Percentiles rank a stretch among this genome's conserved stretches.
These are phyloP conservation scores for Phaeomoniella chlamydospora DNA, from an alignment of 2,329 filamentous ascomycete species.

Conservation along the genomic window DNA sequence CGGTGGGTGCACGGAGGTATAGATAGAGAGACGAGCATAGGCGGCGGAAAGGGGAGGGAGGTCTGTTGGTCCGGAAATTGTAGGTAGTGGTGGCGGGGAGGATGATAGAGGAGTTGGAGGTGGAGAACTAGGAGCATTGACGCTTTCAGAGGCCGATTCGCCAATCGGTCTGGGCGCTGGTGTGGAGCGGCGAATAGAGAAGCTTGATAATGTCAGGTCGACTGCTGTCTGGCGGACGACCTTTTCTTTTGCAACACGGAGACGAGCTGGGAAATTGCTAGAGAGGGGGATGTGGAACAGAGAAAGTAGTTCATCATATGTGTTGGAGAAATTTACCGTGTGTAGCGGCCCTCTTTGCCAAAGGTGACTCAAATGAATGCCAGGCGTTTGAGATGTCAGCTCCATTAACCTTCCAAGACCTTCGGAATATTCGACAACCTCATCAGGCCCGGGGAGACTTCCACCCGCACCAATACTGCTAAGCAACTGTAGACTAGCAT, in stretches of 20 bases:
- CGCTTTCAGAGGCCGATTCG: not conserved
- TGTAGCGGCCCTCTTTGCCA: not conserved
- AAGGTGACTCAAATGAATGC: not conserved
- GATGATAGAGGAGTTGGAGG: not conserved
- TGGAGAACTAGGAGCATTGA: not conserved
- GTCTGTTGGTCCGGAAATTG: not conserved
- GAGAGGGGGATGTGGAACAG: constrained; percentile 5
- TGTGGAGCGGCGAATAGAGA: constrained; percentile 1
- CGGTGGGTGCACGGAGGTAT: constrained; percentile 1
- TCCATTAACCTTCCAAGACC: not conserved
- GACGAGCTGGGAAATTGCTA: constrained; percentile 5
- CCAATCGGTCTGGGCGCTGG: not conserved
- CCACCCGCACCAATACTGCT: not conserved
- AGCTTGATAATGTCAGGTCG: constrained; percentile 4
- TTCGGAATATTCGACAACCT: constrained; percentile 3
- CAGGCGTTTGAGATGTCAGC: not conserved
- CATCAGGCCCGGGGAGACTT: constrained; percentile 1
- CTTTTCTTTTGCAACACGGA: constrained; percentile 9
- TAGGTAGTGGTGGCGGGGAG: not conserved
- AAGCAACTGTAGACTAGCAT: not conserved
- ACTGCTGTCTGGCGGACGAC: constrained; percentile 6
- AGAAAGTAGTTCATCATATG: constrained; percentile 4
- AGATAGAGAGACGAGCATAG: constrained; percentile 2
- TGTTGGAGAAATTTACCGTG: constrained; percentile 1
- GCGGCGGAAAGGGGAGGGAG: not conserved